phyloP scores from a whole-genome alignment of 176 grass and related monocot genomes.

The Avena atlantica region DNA sequence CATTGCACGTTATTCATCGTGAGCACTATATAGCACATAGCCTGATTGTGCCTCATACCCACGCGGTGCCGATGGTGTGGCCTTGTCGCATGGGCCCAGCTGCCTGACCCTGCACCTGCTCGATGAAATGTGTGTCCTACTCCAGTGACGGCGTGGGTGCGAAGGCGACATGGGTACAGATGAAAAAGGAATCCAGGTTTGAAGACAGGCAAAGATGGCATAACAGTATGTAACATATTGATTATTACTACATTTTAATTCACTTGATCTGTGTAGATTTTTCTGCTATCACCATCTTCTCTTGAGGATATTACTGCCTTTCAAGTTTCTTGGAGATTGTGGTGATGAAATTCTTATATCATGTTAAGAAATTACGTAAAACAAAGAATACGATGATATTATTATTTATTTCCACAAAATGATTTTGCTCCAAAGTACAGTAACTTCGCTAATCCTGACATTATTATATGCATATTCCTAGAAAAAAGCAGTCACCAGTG shows the following conservation, averaged over 20 bases:
- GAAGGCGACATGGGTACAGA: slow-evolving; percentile 58
- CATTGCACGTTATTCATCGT: too few species aligned
- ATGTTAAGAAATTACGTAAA: neutral
- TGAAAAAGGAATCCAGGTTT: slow-evolving; percentile 62
- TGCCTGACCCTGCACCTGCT: neutral
- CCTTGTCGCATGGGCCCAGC: too few species aligned
- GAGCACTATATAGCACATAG: too few species aligned
- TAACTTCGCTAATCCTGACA: neutral
- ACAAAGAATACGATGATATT: slow-evolving; percentile 26
- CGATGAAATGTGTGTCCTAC: neutral
- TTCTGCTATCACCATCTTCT: neutral
- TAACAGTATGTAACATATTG: slow-evolving; percentile 47
- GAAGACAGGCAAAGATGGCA: slow-evolving; percentile 49
- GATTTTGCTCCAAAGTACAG: neutral
- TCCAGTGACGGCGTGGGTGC: slow-evolving; percentile 30
- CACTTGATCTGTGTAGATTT: slow-evolving; percentile 14
- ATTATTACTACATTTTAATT: slow-evolving; percentile 37
- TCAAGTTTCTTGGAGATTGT: slow-evolving; percentile 5
- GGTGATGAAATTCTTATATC: slow-evolving; percentile 32
- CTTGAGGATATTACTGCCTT: neutral
- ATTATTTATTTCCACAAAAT: neutral
- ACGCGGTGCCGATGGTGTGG: too few species aligned
- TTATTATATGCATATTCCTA: slow-evolving; percentile 59
- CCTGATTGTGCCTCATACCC: too few species aligned
- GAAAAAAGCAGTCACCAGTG: slow-evolving; percentile 48